These are phyloP conservation scores for Suillus variegatus DNA, from an alignment of 768 basidiomycete species.

Conservation along the genomic window DNA sequence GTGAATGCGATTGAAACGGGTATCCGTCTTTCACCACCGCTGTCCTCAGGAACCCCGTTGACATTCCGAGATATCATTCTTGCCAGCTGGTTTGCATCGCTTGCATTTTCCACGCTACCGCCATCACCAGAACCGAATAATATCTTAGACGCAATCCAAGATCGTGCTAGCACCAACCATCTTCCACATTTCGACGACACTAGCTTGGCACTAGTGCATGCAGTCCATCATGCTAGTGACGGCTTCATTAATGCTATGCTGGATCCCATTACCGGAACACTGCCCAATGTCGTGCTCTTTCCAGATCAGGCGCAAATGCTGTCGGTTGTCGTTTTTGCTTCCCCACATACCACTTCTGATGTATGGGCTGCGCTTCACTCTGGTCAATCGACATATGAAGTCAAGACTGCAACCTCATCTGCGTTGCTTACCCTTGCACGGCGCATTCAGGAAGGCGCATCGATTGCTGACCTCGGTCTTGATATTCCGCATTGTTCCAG, in stretches of 20 bases:
- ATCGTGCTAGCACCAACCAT: conserved; percentile 24
- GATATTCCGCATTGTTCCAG: conserved; percentile 32
- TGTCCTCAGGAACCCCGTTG: conserved; percentile 18
- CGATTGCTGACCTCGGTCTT: conserved; percentile 24
- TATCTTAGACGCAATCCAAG: conserved; percentile 20
- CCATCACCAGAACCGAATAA: conserved; percentile 22
- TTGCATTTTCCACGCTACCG: conserved; percentile 29
- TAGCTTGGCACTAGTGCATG: conserved; percentile 37
- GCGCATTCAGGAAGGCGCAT: conserved; percentile 38
- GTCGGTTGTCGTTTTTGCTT: conserved; percentile 38
- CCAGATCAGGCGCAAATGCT: conserved; percentile 41
- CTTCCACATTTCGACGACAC: conserved; percentile 30
- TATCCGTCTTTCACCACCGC: conserved; percentile 3
- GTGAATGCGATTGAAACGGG: conserved; percentile 41
- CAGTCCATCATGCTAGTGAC: conserved; percentile 36
- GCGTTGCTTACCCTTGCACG: conserved; percentile 49
- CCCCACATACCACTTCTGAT: conserved; percentile 23
- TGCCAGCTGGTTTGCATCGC: conserved; percentile 38
- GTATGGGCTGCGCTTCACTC: conserved; percentile 24
- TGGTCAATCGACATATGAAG: conserved; percentile 25
- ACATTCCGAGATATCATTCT: conserved; percentile 41
- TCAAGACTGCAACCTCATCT: conserved; percentile 37
- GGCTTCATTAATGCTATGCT: conserved; percentile 35
- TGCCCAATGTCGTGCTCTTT: conserved; percentile 44
- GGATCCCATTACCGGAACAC: conserved; percentile 35